Evolutionary conservation across 2,329 filamentous ascomycete species (phyloP).

Genomic region (Ascochyta lentis): DNA sequence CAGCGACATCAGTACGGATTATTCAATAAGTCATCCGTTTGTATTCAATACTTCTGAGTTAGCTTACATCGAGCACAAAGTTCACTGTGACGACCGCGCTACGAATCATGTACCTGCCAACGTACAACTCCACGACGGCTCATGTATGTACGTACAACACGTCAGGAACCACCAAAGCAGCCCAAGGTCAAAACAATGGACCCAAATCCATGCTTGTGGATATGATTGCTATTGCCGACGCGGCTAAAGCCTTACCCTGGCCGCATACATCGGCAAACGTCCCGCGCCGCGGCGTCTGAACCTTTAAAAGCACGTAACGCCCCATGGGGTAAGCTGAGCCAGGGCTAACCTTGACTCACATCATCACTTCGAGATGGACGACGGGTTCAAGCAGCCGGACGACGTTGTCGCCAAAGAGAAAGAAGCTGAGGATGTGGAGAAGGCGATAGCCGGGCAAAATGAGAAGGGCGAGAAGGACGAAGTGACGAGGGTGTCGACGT

Average conservation of each 20-base stretch:
- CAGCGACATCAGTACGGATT: background rate
- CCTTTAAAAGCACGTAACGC: conserved; percentile 14
- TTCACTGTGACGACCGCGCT: too few species aligned
- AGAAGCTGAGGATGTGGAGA: conserved; percentile 7
- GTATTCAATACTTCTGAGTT: background rate
- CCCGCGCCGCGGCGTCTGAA: conserved; percentile 9
- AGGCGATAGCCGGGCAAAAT: background rate
- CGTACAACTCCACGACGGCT: background rate
- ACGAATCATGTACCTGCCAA: background rate
- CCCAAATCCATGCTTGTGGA: background rate
- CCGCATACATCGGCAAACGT: conserved; percentile 12
- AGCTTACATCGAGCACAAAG: background rate
- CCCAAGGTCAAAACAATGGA: too few species aligned
- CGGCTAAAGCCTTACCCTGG: conserved; percentile 13
- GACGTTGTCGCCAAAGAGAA: conserved; percentile 11
- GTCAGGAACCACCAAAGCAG: background rate
- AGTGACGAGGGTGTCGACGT: conserved; percentile 11
- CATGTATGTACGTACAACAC: background rate
- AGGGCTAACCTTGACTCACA: background rate
- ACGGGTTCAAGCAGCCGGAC: conserved; percentile 15
- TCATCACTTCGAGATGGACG: conserved; percentile 13
- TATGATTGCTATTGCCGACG: conserved; percentile 4
- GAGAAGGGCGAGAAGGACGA: conserved; percentile 16
- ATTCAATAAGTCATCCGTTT: too few species aligned
- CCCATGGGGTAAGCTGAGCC: conserved; percentile 4